Evolutionary conservation across 768 basidiomycete genomes (phyloP), one percentile per base, ranked within the genome.

Genomic region (Kwoniella newhampshirensis): DNA sequence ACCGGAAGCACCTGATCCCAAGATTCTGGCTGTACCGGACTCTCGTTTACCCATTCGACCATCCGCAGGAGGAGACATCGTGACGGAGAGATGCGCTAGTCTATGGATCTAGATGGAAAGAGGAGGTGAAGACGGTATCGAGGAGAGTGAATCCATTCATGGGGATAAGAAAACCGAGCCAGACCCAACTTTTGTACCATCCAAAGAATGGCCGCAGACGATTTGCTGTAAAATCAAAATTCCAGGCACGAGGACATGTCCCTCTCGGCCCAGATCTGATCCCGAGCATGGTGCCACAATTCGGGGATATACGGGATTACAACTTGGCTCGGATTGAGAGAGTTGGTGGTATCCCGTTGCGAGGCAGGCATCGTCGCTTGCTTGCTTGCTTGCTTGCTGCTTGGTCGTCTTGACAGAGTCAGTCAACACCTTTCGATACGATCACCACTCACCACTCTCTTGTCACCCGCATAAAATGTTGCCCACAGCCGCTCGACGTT

Each of bases 1-100:
- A 91, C 94, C 94, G 65, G 91, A 91, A 54, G 90, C 80, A 59
- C 94, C 94, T 35, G 91, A 91, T 45, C 94, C 94, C 48, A 96
- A 81, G 57, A 98, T 80, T 49, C 94, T 84, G 53, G 94, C 94
- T 21, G 87, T 82, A 17, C 86, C 91, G 51, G 93, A 96, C 69
- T 97, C 93, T 51, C 69, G 32, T 56, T 70, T 70, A n/a, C 64
- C 64, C 21, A 55, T 37, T 40, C 41, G 46, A 37, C 50, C 39
- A 53, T 67, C 66, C 25, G 53, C 66, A 25, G 72, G 68, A 40
- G 74, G 74, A 25, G 74, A 75, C 74, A 75, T 75, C 35, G 42
- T 64, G 58, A 20, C 36, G 13, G 21, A 21, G n/a, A n/a, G n/a
- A n/a, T 40, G n/a, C 21, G 13, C 4, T 18, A 23, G 17, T 42